Evolutionary conservation across 371 early-diverging fungal species (phyloP), one percentile per base, ranked within the genome.

Genomic region (Nematocida ausubeli): DNA sequence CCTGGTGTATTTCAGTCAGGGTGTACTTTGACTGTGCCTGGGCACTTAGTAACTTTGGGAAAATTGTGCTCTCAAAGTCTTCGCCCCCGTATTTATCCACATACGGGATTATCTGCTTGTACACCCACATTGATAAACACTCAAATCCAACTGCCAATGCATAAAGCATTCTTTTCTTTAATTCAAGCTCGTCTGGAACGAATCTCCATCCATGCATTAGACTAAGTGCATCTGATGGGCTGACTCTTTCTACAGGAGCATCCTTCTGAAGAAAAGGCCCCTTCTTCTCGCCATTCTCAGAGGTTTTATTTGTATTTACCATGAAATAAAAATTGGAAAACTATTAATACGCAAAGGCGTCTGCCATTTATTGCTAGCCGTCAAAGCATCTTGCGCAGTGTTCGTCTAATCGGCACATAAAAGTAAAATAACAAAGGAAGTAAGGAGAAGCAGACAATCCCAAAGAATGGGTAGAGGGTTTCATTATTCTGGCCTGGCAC

Each of bases 401-500:
- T 14, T 30, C 35, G 30, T 28, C 71, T 24, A 40, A 64, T 26
- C 12, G 73, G 73, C 14, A 26, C 12, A 37, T 64, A 75, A 22
- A 75, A 51, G 30, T 65, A 75, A 19, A 75, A n/a, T 7, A 75
- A 5, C 3, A 75, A 32, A 32, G 67, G 78, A 39, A 75, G 56
- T 12, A 75, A 3, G 0, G 78, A 75, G 22, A 50, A 22, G 52
- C 51, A 12, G 26, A 75, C 24, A 39, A 75, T 75, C 14, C 19
- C n/a, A 51, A 47, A 80, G 65, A 84, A 84, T 35, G 80, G 81
- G 7, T 40, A 42, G 6, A 81, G 54, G 2, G 30, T 26, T 3
- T 81, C 52, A 19, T 51, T 40, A 22, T 67, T 35, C 54, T 80
- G 57, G 14, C 35, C 68, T 37, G 85, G 85, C 26, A 85, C 82